Evolutionary conservation across 2,329 filamentous ascomycete species (phyloP).

Genomic region (Pezicula carpinea): DNA sequence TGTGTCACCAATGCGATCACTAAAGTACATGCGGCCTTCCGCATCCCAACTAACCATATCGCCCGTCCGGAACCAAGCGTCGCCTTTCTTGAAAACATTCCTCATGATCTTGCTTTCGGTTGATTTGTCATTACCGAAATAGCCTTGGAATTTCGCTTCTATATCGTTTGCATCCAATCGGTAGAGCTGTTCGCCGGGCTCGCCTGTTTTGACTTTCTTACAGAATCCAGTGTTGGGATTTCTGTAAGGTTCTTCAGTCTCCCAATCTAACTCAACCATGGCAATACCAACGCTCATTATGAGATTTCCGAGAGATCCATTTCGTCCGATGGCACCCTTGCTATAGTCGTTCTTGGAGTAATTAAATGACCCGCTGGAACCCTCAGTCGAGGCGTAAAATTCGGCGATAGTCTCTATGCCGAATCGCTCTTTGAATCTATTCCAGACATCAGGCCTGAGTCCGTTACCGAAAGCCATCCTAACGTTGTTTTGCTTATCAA

Average conservation of each 20-base stretch:
- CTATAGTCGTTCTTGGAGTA: constrained; percentile 66
- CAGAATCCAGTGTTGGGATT: constrained; percentile 68
- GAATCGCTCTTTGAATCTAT: constrained; percentile 76
- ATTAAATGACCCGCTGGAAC: constrained; percentile 66
- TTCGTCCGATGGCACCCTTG: constrained; percentile 73
- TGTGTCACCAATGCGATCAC: constrained; percentile 74
- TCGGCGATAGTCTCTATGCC: constrained; percentile 69
- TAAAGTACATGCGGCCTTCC: constrained; percentile 73
- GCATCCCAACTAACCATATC: constrained; percentile 69
- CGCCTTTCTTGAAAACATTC: constrained; percentile 68
- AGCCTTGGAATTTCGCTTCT: constrained; percentile 69
- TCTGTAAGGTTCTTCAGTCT: constrained; percentile 63
- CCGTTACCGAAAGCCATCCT: constrained; percentile 79
- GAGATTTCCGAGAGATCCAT: constrained; percentile 55
- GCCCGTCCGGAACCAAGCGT: constrained; percentile 81
- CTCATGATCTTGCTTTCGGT: constrained; percentile 70
- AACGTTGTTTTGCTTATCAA: constrained; percentile 71
- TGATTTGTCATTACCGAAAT: constrained; percentile 69
- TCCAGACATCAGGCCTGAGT: constrained; percentile 80
- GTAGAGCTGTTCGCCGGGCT: constrained; percentile 73
- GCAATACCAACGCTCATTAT: constrained; percentile 47
- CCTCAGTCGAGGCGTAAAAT: constrained; percentile 79
- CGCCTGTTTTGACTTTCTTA: constrained; percentile 48
- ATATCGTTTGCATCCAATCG: constrained; percentile 63
- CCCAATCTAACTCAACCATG: constrained; percentile 67